A percentile compares a stretch with the other conserved stretches of the same genome.
Evolutionary conservation across 2,329 filamentous ascomycete species (phyloP).

Genomic region (Fusarium mundagurra): DNA sequence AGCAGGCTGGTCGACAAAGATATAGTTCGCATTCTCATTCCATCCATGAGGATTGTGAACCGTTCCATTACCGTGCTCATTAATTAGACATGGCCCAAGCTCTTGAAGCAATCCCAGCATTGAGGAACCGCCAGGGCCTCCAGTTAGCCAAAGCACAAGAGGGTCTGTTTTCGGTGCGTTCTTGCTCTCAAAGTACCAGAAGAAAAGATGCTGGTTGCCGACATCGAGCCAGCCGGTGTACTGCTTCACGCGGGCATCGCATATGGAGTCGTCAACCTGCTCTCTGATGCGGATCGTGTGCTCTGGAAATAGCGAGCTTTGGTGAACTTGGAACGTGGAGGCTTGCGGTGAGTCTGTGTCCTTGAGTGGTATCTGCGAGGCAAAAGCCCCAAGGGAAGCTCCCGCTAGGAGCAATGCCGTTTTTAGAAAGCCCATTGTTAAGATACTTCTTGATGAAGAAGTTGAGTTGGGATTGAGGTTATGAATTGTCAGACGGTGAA

Average conservation of each 20-base stretch:
- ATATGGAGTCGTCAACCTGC: conserved; percentile 20
- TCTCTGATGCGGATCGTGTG: conserved; percentile 34
- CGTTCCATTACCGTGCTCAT: conserved; percentile 20
- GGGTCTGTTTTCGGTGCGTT: conserved; percentile 22
- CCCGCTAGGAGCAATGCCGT: background rate
- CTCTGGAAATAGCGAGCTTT: conserved; percentile 12
- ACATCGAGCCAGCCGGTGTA: conserved; percentile 35
- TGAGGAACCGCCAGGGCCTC: conserved; percentile 26
- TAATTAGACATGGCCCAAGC: conserved; percentile 29
- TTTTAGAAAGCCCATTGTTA: conserved; percentile 3
- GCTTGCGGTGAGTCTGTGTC: background rate
- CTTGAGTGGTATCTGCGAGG: background rate
- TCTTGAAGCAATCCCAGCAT: conserved; percentile 36
- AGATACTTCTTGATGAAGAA: background rate
- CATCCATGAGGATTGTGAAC: conserved; percentile 29
- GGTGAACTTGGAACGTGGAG: conserved; percentile 4
- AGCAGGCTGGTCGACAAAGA: conserved; percentile 37
- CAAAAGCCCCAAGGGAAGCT: background rate
- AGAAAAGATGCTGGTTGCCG: conserved; percentile 31
- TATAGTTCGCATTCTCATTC: conserved; percentile 36
- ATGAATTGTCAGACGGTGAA: background rate
- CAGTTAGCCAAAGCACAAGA: conserved; percentile 34
- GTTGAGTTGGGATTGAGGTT: background rate
- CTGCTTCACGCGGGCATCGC: conserved; percentile 33
- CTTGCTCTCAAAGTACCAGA: conserved; percentile 39